Evolutionary conservation across 2,329 filamentous ascomycete genomes (phyloP).

Genomic region (Diplodia intermedia): DNA sequence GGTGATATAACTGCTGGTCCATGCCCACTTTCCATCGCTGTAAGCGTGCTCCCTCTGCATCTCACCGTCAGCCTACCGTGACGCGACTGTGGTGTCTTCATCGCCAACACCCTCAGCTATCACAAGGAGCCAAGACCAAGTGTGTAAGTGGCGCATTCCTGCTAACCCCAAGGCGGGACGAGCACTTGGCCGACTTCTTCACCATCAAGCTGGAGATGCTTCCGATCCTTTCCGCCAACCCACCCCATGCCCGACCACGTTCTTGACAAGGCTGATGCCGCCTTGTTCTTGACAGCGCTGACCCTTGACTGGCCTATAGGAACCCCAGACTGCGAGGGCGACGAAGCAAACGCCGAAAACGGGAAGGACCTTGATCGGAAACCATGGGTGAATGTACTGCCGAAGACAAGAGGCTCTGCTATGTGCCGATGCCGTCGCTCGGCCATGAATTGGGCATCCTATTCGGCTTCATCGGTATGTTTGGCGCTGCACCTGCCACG

Average conservation of each 20-base stretch:
- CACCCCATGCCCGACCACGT: neutral
- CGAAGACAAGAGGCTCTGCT: constrained; percentile 23
- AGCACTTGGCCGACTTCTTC: constrained; percentile 8
- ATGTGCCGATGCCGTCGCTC: constrained; percentile 36
- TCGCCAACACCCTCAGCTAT: no score
- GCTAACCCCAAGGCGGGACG: constrained; percentile 8
- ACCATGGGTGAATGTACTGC: constrained; percentile 29
- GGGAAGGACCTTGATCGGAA: neutral
- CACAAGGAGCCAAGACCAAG: constrained; percentile 17
- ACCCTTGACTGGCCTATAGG: neutral
- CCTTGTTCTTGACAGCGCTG: neutral
- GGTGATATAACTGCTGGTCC: constrained; percentile 7
- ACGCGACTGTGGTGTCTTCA: neutral
- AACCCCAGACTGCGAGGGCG: no score
- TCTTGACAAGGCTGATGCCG: constrained; percentile 12
- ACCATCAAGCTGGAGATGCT: constrained; percentile 13
- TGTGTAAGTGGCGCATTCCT: constrained; percentile 22
- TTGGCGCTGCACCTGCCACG: neutral
- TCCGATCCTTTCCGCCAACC: neutral
- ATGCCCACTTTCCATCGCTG: neutral
- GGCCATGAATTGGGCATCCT: constrained; percentile 40
- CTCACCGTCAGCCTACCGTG: neutral
- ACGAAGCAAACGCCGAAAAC: neutral
- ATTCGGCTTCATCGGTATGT: constrained; percentile 39
- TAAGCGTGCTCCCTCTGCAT: neutral